These are phyloP conservation scores for Sporothrix mexicana DNA, from an alignment of 2,329 filamentous ascomycete genomes.

Conservation along the genomic window DNA sequence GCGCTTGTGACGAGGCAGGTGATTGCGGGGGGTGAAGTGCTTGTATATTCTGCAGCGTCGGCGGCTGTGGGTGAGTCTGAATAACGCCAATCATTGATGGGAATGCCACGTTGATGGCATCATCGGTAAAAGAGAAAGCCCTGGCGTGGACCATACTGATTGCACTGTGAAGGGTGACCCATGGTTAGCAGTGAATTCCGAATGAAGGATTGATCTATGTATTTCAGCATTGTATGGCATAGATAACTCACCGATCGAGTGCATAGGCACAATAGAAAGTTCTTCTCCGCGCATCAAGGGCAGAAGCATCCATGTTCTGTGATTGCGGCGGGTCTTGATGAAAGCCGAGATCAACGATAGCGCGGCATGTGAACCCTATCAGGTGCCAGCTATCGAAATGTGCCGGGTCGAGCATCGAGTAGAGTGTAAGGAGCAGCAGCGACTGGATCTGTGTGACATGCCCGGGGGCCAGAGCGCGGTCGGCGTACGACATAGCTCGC, in stretches of 20 bases:
- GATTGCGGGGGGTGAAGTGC: slow-evolving; percentile 48
- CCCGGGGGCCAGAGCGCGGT: slow-evolving; percentile 83
- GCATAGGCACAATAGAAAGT: slow-evolving; percentile 92
- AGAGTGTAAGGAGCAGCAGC: slow-evolving; percentile 82
- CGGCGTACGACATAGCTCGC: slow-evolving; percentile 75
- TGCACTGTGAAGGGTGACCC: slow-evolving; percentile 56
- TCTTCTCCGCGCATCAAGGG: slow-evolving; percentile 77
- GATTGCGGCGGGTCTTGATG: slow-evolving; percentile 87
- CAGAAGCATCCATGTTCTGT: slow-evolving; percentile 68
- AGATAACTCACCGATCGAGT: slow-evolving; percentile 72
- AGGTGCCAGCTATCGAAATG: slow-evolving; percentile 96
- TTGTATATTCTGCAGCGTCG: neutral
- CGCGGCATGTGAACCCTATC: slow-evolving; percentile 86
- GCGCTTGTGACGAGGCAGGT: slow-evolving; percentile 46
- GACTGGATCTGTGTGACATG: slow-evolving; percentile 87
- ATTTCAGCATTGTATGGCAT: no score
- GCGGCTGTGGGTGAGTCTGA: slow-evolving; percentile 15
- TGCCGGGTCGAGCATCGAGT: slow-evolving; percentile 85
- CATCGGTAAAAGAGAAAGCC: slow-evolving; percentile 92
- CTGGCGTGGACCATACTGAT: slow-evolving; percentile 88
- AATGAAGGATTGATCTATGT: no score
- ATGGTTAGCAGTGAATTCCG: no score
- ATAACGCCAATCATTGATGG: slow-evolving; percentile 56
- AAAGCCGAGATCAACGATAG: slow-evolving; percentile 86
- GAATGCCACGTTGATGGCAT: slow-evolving; percentile 80